A percentile compares a stretch with the other conserved stretches of the same genome.
These are phyloP conservation scores for Yamadazyma sp. DNA, from an alignment of 1,139 yeast species.

Conservation along the genomic window DNA sequence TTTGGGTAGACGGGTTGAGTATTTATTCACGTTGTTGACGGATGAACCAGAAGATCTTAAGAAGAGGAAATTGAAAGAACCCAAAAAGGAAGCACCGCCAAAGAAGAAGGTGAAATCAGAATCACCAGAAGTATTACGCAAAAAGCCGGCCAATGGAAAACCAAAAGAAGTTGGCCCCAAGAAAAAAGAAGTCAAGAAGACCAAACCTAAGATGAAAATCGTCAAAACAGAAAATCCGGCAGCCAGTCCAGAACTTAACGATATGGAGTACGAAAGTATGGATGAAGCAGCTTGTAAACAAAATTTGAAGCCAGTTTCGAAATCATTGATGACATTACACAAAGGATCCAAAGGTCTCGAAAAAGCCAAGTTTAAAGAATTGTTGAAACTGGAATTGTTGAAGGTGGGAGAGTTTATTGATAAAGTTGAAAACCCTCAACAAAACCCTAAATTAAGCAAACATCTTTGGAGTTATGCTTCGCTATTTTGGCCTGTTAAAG, in stretches of 20 bases:
- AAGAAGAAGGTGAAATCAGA: constrained; percentile 12
- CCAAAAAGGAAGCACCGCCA: constrained; percentile 7
- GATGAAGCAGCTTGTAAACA: constrained; percentile 72
- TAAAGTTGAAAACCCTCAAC: constrained; percentile 3
- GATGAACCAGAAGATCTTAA: constrained; percentile 19
- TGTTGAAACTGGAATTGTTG: constrained; percentile 70
- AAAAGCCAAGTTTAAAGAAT: constrained; percentile 79
- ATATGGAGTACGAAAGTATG: constrained; percentile 75
- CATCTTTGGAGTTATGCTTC: constrained; percentile 93
- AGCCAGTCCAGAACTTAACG: constrained; percentile 15
- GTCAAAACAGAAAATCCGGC: constrained; percentile 18
- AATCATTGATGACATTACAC: constrained; percentile 71
- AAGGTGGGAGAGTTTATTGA: constrained; percentile 76
- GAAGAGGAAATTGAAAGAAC: constrained; percentile 16
- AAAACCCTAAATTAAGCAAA: constrained; percentile 44
- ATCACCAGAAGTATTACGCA: constrained; percentile 11
- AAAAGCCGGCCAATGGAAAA: constrained; percentile 5
- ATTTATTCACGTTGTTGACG: constrained; percentile 67
- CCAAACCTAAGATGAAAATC: constrained; percentile 11
- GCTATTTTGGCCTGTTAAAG: constrained; percentile 91
- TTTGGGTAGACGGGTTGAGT: constrained; percentile 90
- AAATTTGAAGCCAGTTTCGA: constrained; percentile 69
- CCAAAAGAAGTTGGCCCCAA: constrained; percentile 6
- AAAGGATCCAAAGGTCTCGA: constrained; percentile 81
- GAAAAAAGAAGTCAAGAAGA: constrained; percentile 5